phyloP scores from a whole-genome alignment of 208 protist genomes.

The Wallacemonas sp. region DNA sequence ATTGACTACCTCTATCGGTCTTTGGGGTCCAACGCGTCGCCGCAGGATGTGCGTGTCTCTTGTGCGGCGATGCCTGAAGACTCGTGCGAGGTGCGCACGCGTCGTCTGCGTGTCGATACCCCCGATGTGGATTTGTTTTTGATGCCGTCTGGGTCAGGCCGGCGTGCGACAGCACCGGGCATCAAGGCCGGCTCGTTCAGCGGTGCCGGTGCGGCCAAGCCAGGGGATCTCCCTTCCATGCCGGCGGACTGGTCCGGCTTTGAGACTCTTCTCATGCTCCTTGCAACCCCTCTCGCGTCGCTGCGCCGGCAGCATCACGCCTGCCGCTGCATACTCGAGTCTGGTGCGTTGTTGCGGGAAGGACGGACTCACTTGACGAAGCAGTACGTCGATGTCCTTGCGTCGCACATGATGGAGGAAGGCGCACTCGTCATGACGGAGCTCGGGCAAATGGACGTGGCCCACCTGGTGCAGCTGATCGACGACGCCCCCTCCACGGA shows the following conservation, averaged over 20 bases:
- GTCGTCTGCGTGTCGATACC: neutral
- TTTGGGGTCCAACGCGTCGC: constrained; percentile 42
- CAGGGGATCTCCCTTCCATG: constrained; percentile 32
- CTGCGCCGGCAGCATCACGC: constrained; percentile 74
- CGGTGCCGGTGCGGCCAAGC: neutral
- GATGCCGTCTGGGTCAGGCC: neutral
- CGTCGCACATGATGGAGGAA: constrained; percentile 48
- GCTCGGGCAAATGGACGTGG: constrained; percentile 50
- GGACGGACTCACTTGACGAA: constrained; percentile 35
- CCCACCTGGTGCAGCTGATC: constrained; percentile 52
- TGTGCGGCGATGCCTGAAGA: constrained; percentile 26
- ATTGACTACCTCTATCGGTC: constrained; percentile 55
- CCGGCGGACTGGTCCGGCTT: constrained; percentile 64
- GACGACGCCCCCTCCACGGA: constrained; percentile 28
- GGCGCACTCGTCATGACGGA: constrained; percentile 57
- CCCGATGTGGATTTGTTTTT: constrained; percentile 1
- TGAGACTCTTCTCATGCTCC: constrained; percentile 60
- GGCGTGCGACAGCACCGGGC: neutral
- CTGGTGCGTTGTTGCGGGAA: constrained; percentile 28
- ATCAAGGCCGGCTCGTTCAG: neutral
- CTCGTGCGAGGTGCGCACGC: neutral
- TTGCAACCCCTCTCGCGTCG: constrained; percentile 62
- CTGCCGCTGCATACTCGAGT: constrained; percentile 62
- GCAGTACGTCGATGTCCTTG: constrained; percentile 47
- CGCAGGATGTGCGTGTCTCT: constrained; percentile 39